phyloP scores from a whole-genome alignment of 192 early-diverging fungal genomes.

The Rhizoclosmatium sp. region DNA sequence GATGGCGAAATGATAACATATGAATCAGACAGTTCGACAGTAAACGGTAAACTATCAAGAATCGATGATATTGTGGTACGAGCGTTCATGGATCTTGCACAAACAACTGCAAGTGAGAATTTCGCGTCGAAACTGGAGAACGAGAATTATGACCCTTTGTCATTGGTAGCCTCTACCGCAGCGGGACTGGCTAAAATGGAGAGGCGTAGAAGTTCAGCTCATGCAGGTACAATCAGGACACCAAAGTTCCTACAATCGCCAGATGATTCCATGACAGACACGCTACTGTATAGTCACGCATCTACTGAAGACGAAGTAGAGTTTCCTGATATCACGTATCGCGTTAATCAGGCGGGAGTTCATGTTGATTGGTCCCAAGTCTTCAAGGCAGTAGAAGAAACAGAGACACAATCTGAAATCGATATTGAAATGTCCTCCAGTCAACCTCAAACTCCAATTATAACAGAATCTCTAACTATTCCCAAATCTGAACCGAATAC shows the following conservation, averaged over 20 bases:
- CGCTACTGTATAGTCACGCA: neutral
- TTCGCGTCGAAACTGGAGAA: neutral
- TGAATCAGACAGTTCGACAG: neutral
- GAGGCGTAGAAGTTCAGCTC: neutral
- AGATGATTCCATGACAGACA: neutral
- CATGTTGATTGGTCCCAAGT: neutral
- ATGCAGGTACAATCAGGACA: neutral
- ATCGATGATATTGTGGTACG: neutral
- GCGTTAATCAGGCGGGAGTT: neutral
- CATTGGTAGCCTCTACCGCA: neutral
- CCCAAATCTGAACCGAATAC: neutral
- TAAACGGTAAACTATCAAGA: neutral
- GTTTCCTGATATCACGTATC: neutral
- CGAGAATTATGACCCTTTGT: neutral
- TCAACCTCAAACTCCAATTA: no score
- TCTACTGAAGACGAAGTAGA: neutral
- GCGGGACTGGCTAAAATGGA: neutral
- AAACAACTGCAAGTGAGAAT: neutral
- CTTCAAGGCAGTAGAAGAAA: neutral
- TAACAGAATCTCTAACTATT: no score
- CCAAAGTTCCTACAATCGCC: constrained; percentile 15
- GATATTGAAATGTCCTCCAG: neutral
- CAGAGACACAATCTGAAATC: neutral
- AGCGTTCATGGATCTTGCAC: neutral
- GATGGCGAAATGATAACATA: neutral